A percentile compares a stretch with the other conserved stretches of the same genome.
Evolutionary conservation across 768 basidiomycete genomes (phyloP).

Genomic region (Agrocybe praecox): DNA sequence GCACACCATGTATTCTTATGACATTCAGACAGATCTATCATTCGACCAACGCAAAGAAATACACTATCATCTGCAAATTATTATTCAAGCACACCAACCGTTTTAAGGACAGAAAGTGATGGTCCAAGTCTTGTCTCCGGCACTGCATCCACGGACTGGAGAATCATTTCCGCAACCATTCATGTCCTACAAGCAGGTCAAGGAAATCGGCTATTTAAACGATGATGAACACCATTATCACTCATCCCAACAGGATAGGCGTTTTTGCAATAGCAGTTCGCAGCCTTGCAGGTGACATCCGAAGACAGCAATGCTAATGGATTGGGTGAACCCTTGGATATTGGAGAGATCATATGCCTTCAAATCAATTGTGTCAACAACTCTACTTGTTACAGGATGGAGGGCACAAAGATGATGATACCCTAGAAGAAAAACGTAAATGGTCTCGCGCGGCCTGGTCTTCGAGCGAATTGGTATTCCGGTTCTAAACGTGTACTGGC

Average conservation of each 20-base stretch:
- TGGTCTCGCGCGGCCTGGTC: too few species aligned
- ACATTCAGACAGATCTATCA: conserved; percentile 7
- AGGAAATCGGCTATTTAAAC: background rate
- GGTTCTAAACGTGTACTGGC: too few species aligned
- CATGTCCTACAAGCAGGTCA: conserved; percentile 25
- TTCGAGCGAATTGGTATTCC: too few species aligned
- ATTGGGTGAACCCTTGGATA: conserved; percentile 45
- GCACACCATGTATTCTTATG: conserved; percentile 15
- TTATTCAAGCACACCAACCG: background rate
- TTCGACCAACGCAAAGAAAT: background rate
- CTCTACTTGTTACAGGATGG: background rate
- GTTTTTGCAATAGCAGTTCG: conserved; percentile 33
- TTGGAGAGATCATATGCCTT: conserved; percentile 47
- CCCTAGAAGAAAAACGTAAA: too few species aligned
- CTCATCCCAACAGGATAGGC: conserved; percentile 36
- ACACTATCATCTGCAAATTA: background rate
- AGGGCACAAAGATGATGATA: too few species aligned
- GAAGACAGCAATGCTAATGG: conserved; percentile 32
- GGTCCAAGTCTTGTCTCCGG: conserved; percentile 34
- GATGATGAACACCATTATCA: background rate
- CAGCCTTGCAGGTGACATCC: conserved; percentile 41
- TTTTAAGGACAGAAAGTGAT: conserved; percentile 18
- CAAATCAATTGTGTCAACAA: background rate
- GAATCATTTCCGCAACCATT: conserved; percentile 40
- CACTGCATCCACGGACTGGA: conserved; percentile 37